phyloP scores from a whole-genome alignment of 2,329 filamentous ascomycete species.

The Graphium sp. region DNA sequence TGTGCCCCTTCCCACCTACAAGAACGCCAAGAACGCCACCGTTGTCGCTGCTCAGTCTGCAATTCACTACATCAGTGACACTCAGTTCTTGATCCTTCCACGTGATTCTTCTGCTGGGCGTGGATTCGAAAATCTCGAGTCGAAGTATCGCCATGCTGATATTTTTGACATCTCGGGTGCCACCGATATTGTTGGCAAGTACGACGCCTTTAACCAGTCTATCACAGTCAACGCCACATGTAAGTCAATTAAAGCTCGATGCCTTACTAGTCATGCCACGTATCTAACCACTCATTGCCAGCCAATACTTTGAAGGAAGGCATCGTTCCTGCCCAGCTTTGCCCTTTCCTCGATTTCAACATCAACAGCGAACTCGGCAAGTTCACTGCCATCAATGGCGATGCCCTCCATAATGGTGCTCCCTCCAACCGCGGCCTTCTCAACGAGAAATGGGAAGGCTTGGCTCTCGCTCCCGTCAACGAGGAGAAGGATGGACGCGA shows the following conservation, averaged over 20 bases:
- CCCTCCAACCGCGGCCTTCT: conserved; percentile 36
- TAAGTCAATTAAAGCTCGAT: too few species aligned
- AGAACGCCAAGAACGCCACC: conserved; percentile 28
- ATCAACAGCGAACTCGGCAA: conserved; percentile 44
- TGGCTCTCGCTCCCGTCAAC: conserved; percentile 44
- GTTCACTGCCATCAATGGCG: conserved; percentile 20
- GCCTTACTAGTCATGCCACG: too few species aligned
- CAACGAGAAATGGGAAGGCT: conserved; percentile 65
- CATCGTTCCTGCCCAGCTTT: conserved; percentile 44
- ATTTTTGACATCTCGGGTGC: conserved; percentile 46
- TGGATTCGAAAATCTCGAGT: conserved; percentile 31
- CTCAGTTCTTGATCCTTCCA: conserved; percentile 50
- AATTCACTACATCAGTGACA: conserved; percentile 43
- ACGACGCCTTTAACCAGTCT: neutral
- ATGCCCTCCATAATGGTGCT: conserved; percentile 49
- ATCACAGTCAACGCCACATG: neutral
- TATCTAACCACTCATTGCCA: neutral
- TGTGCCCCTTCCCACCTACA: conserved; percentile 44
- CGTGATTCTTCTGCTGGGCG: conserved; percentile 45
- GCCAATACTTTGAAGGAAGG: conserved; percentile 31
- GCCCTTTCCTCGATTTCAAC: conserved; percentile 52
- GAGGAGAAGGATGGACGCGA: conserved; percentile 7
- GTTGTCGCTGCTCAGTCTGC: conserved; percentile 51
- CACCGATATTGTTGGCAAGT: conserved; percentile 30
- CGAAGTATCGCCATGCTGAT: conserved; percentile 52